phyloP scores from a whole-genome alignment of 1,284 basidiomycete genomes.

The Golubevia pallescens region DNA sequence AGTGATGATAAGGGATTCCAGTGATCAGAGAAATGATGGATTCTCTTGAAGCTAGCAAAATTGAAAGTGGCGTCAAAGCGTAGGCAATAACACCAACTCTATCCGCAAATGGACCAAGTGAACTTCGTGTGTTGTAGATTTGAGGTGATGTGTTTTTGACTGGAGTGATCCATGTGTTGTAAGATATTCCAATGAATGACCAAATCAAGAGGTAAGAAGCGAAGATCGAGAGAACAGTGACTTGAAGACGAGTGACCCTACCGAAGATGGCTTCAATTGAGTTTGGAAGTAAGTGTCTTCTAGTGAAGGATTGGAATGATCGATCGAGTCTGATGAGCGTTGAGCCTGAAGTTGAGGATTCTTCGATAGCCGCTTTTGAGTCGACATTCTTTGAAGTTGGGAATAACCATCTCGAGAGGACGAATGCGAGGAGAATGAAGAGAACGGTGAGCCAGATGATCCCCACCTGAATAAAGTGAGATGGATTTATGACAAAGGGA shows the following conservation, averaged over 20 bases:
- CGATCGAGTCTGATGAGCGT: not conserved
- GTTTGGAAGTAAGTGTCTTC: conserved; percentile 9
- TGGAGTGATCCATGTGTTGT: conserved; percentile 16
- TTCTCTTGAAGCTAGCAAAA: conserved; percentile 18
- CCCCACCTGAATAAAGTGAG: not conserved
- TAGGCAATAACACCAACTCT: conserved; percentile 19
- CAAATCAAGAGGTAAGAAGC: conserved; percentile 14
- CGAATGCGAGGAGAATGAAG: conserved; percentile 7
- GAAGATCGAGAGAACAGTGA: conserved; percentile 13
- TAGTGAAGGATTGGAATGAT: not conserved
- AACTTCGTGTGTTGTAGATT: conserved; percentile 17
- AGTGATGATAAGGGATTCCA: conserved; percentile 24
- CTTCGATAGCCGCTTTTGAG: not conserved
- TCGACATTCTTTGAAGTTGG: not conserved
- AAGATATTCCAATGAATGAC: conserved; percentile 14
- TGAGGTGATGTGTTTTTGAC: conserved; percentile 13
- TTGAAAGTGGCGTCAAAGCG: conserved; percentile 17
- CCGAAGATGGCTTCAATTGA: conserved; percentile 9
- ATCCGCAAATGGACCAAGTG: conserved; percentile 19
- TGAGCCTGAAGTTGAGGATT: not conserved
- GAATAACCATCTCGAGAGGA: conserved; percentile 1
- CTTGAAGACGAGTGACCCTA: conserved; percentile 13
- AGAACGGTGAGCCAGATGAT: conserved; percentile 17
- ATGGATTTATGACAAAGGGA: not conserved
- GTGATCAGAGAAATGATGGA: conserved; percentile 16